A percentile compares a stretch with the other conserved stretches of the same genome.
Conservation (phyloP, 768 basidiomycete species). For the Aureoboletus auriporus region DNA sequence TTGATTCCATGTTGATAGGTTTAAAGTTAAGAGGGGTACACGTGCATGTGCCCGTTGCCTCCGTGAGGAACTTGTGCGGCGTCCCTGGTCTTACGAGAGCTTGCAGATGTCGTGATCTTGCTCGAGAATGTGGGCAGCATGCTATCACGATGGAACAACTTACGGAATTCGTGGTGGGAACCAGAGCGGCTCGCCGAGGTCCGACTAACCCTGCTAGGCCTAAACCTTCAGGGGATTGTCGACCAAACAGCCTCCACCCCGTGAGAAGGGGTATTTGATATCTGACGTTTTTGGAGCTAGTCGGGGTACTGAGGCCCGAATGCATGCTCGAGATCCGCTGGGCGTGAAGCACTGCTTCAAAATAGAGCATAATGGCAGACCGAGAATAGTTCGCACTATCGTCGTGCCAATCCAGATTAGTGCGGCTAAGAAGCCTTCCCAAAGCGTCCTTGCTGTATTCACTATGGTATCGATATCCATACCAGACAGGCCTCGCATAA, state of each 20-base stretch:
- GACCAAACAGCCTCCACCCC: constrained; percentile 8
- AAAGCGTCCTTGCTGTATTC: constrained; percentile 4
- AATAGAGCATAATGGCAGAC: constrained; percentile 10
- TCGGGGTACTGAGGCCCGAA: constrained; percentile 20
- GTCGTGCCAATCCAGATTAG: constrained; percentile 21
- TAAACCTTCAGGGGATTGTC: constrained; percentile 13
- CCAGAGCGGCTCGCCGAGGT: constrained; percentile 1
- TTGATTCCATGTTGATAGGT: constrained; percentile 21
- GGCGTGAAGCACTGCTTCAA: constrained; percentile 7
- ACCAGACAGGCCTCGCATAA: constrained; percentile 10
- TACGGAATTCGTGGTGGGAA: constrained; percentile 14
- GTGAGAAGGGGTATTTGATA: constrained; percentile 19
- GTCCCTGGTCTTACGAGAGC: constrained; percentile 23
- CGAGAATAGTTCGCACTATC: constrained; percentile 20
- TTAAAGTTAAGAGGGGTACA: constrained; percentile 15
- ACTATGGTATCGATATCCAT: constrained; percentile 8
- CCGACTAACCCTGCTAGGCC: constrained; percentile 7
- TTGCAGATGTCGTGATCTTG: constrained; percentile 13
- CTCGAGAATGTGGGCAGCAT: constrained; percentile 15
- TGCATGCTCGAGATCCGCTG: constrained; percentile 20
- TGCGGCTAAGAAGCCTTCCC: constrained; percentile 22
- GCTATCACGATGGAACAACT: constrained; percentile 12
- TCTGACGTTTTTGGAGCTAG: constrained; percentile 9
- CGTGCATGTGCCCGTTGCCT: constrained; percentile 18
- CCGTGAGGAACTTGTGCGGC: constrained; percentile 18